Conservation (phyloP, 169 alveolate genomes). For the Hepatocystis sp. region DNA sequence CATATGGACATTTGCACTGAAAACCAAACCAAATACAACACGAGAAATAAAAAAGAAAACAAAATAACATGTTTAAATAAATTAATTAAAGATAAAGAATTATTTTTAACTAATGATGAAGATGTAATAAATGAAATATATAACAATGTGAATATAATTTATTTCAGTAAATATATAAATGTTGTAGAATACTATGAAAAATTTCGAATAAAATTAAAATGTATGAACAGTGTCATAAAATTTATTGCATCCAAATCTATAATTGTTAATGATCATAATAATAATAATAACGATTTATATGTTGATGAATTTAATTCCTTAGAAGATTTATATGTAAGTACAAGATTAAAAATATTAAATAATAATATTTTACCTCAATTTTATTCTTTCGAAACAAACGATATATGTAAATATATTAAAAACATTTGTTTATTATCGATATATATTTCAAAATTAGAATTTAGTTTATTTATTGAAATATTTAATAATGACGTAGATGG, state of each 20-base stretch:
- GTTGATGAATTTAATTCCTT: slow-evolving; percentile 34
- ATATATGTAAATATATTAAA: slow-evolving; percentile 58
- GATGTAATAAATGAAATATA: slow-evolving; percentile 35
- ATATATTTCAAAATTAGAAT: slow-evolving; percentile 68
- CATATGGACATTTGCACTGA: no score
- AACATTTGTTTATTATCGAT: slow-evolving; percentile 47
- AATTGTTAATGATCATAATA: no score
- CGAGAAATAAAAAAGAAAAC: no score
- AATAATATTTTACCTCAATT: slow-evolving; percentile 50
- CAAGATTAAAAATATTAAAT: slow-evolving; percentile 70
- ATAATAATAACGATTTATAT: slow-evolving; percentile 43
- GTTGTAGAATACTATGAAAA: slow-evolving; percentile 59
- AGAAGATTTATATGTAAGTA: slow-evolving; percentile 48
- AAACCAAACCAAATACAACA: no score
- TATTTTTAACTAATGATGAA: slow-evolving; percentile 30
- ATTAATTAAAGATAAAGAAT: no score
- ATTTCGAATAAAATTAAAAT: slow-evolving; percentile 41
- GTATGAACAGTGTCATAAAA: slow-evolving; percentile 40
- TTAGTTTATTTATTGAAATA: slow-evolving; percentile 24
- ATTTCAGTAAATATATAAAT: slow-evolving; percentile 56
- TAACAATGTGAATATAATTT: slow-evolving; percentile 47
- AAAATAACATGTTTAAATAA: no score
- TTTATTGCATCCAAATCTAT: slow-evolving; percentile 45
- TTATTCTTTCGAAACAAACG: slow-evolving; percentile 18
- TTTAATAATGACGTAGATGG: slow-evolving; percentile 31